Evolutionary conservation across 805 yeast genomes (phyloP).

Genomic region (Candida ponderosae): DNA sequence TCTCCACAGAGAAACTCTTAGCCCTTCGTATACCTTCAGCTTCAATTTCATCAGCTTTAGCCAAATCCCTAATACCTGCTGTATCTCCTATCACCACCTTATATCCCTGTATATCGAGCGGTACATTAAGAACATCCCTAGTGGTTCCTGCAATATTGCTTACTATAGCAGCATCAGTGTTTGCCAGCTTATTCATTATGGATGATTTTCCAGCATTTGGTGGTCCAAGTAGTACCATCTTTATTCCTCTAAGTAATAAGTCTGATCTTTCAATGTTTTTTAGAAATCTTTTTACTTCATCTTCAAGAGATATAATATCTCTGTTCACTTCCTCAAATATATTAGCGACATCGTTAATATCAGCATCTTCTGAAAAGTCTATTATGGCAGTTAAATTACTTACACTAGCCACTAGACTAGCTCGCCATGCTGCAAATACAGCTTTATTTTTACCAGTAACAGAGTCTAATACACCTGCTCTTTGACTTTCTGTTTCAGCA

Average conservation of each 20-base stretch:
- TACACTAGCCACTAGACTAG: slow-evolving; percentile 50
- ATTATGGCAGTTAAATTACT: slow-evolving; percentile 82
- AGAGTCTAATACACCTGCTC: slow-evolving; percentile 65
- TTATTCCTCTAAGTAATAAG: slow-evolving; percentile 64
- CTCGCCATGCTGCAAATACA: slow-evolving; percentile 60
- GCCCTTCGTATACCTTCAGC: slow-evolving; percentile 79
- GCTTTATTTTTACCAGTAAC: slow-evolving; percentile 60
- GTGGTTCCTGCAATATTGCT: slow-evolving; percentile 93
- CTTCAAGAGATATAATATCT: slow-evolving; percentile 32
- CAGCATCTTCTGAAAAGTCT: slow-evolving; percentile 94
- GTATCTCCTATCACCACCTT: slow-evolving; percentile 86
- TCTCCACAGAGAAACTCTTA: slow-evolving; percentile 41
- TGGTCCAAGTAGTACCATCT: slow-evolving; percentile 71
- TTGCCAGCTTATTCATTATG: slow-evolving; percentile 64
- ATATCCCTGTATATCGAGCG: slow-evolving; percentile 74
- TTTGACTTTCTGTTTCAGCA: slow-evolving; percentile 88
- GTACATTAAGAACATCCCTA: slow-evolving; percentile 77
- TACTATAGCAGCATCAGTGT: slow-evolving; percentile 82
- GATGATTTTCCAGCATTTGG: slow-evolving; percentile 98
- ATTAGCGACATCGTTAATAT: slow-evolving; percentile 53
- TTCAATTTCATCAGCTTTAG: slow-evolving; percentile 52
- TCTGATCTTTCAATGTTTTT: slow-evolving; percentile 47
- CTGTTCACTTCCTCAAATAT: slow-evolving; percentile 43
- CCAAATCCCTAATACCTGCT: slow-evolving; percentile 69
- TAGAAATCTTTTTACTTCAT: slow-evolving; percentile 35